These are phyloP conservation scores for Candida ulmi DNA, from an alignment of 805 yeast genomes.

Conservation along the genomic window DNA sequence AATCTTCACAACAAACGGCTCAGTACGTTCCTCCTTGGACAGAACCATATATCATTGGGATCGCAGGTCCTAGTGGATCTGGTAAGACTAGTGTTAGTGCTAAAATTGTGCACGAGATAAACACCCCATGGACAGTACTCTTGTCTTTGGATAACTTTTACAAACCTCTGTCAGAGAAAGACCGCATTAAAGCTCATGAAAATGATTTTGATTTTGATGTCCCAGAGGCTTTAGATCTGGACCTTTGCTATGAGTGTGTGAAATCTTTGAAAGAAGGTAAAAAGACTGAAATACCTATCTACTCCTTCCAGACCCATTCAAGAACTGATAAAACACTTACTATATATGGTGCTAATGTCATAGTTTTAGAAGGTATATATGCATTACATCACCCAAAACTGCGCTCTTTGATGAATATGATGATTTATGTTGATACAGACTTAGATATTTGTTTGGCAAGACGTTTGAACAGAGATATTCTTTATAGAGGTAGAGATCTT, in stretches of 20 bases:
- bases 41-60: constrained; percentile 80
- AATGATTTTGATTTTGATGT: constrained; percentile 81
- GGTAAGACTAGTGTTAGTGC: constrained; percentile 94
- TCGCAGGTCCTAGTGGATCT: constrained; percentile 83
- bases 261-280: constrained; percentile 64
- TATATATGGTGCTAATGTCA: constrained; percentile 90
- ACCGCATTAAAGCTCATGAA: constrained; percentile 56
- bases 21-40: constrained; percentile 80
- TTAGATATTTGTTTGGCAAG: constrained; percentile 89
- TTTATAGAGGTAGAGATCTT: constrained; percentile 80
- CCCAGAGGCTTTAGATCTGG: constrained; percentile 82
- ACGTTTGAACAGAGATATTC: constrained; percentile 79
- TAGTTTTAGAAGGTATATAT: constrained; percentile 87
- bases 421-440: constrained; percentile 90
- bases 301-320: constrained; percentile 60
- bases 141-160: constrained; percentile 90
- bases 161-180: constrained; percentile 60
- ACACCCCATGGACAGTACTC: constrained; percentile 93
- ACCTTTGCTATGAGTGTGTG: constrained; percentile 59
- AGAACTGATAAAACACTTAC: constrained; percentile 59
- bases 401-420: constrained; percentile 73
- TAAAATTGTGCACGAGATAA: constrained; percentile 65
- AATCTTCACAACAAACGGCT: neutral
- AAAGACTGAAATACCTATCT: constrained; percentile 59
- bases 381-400: constrained; percentile 70